Base-by-base conservation (phyloP, 305 asterid genomes). In the Fraxinus velutina region DNA sequence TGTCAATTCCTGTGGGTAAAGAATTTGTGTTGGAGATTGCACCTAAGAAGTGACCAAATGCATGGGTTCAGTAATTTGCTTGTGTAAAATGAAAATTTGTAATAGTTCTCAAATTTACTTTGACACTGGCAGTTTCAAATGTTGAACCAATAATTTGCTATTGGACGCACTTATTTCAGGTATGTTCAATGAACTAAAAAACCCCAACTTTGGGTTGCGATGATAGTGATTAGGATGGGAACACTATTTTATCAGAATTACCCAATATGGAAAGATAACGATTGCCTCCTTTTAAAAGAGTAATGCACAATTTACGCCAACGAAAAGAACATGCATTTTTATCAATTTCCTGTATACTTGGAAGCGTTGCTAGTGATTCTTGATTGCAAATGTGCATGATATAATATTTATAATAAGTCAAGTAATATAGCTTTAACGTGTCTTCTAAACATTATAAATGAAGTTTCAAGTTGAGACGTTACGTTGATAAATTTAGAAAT, bases 1-100 rank as follows among this genome's bases (percentile, higher is more conserved):
- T 92, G 33, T 83, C 90, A 0, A 0, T 89, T 76, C 88, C 75
- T 0, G 5, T 92, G 0, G 92, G 93, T 62, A 83, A 88, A 84
- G 87, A 80, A 55, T 90, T 91, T 24, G 80, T 29, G 6, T 12
- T 91, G 78, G 89, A 88, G 84, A 77, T 89, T 33, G 47, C 81
- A 19, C 78, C 76, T 6, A 0, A 39, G 21, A 68, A 73, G 62
- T 60, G 80, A 34, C 55, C 29, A 22, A 50, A 78, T 33, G 71
- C 83, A 73, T 17, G 68, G 30, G 29, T 57, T 57, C 30, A 57
- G 10, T 57, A 1, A 0, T 19, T 29, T 57, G 10, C 27, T 57
- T 55, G 66, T 47, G 57, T 47, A 13, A 44, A 12, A 44, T 9
- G 55, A 12, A 44, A 12, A 44, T 44, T 44, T 13, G 57, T 13